A percentile compares a stretch with the other conserved stretches of the same genome.
Evolutionary conservation across 805 yeast genomes (phyloP).

Genomic region (Wickerhamomyces bisporus): DNA sequence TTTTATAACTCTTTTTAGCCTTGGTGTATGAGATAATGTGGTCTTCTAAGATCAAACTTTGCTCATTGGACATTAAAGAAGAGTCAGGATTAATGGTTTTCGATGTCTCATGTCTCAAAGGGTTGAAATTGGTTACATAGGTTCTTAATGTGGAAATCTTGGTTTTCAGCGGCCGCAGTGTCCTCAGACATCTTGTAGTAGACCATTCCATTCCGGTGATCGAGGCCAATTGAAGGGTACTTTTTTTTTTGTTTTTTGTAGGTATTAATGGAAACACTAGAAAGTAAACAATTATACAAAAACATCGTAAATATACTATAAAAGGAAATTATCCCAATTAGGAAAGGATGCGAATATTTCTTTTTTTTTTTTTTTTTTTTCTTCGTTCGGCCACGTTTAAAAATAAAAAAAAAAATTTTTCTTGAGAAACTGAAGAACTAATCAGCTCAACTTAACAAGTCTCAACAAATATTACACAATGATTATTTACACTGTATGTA

Average conservation of each 20-base stretch:
- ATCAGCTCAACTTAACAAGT: not conserved
- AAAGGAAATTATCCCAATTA: not conserved
- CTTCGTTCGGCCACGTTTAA: conserved; percentile 1
- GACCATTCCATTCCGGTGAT: conserved; percentile 2
- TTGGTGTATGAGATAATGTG: not conserved
- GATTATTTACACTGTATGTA: conserved; percentile 16
- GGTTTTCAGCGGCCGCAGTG: conserved; percentile 13
- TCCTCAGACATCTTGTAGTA: conserved; percentile 7
- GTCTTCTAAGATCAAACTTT: conserved; percentile 1
- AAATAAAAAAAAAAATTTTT: conserved; percentile 10
- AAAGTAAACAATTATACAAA: conserved; percentile 2
- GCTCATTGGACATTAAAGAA: not conserved
- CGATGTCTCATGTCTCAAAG: not conserved
- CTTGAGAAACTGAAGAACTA: not conserved
- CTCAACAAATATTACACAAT: conserved; percentile 4
- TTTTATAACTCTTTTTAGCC: not conserved
- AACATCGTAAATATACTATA: not conserved
- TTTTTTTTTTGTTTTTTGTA: too few species aligned
- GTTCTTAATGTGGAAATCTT: conserved; percentile 7
- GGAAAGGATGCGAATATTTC: conserved; percentile 1
- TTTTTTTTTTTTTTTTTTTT: conserved; percentile 5
- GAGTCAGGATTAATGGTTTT: not conserved
- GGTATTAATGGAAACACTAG: not conserved
- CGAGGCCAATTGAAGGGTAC: too few species aligned
- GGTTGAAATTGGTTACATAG: not conserved